Conservation (phyloP, 495 filamentous ascomycete genomes). For the Neurospora sp. region DNA sequence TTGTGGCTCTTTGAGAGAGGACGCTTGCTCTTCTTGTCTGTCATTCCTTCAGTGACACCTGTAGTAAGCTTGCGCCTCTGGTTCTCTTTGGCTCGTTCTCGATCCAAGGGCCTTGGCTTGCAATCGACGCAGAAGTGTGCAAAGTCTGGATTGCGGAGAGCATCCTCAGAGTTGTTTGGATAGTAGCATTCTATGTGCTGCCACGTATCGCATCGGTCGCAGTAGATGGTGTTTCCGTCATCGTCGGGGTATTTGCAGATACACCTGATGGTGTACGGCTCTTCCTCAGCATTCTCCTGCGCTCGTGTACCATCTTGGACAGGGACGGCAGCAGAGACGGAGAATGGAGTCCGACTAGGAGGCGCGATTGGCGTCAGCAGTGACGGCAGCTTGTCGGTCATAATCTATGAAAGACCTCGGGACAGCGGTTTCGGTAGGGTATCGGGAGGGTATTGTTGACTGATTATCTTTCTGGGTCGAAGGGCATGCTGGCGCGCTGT, state of each 20-base stretch:
- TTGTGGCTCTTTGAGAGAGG: constrained; percentile 60
- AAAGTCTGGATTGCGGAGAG: constrained; percentile 49
- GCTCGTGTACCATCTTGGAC: constrained; percentile 48
- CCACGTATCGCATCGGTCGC: constrained; percentile 93
- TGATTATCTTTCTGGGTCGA: constrained; percentile 41
- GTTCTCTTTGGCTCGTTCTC: constrained; percentile 58
- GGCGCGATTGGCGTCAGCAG: constrained; percentile 44
- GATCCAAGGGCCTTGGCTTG: constrained; percentile 61
- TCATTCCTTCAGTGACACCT: constrained; percentile 43
- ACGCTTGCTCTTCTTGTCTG: constrained; percentile 58
- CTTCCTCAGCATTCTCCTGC: constrained; percentile 56
- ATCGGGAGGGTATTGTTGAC: constrained; percentile 26
- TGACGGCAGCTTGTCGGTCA: constrained; percentile 79
- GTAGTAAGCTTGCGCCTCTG: constrained; percentile 32
- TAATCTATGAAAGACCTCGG: constrained; percentile 64
- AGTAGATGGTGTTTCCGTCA: constrained; percentile 95
- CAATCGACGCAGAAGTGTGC: constrained; percentile 82
- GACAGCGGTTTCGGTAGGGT: constrained; percentile 41
- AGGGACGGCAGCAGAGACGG: constrained; percentile 38
- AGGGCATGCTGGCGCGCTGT: constrained; percentile 47
- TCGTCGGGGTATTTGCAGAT: constrained; percentile 87
- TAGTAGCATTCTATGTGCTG: constrained; percentile 97
- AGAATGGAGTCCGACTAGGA: constrained; percentile 39
- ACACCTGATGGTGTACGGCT: constrained; percentile 95
- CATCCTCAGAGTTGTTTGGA: constrained; percentile 56